Base-by-base conservation (phyloP, 805 yeast genomes). In the Saccharomycopsis selenospora region DNA sequence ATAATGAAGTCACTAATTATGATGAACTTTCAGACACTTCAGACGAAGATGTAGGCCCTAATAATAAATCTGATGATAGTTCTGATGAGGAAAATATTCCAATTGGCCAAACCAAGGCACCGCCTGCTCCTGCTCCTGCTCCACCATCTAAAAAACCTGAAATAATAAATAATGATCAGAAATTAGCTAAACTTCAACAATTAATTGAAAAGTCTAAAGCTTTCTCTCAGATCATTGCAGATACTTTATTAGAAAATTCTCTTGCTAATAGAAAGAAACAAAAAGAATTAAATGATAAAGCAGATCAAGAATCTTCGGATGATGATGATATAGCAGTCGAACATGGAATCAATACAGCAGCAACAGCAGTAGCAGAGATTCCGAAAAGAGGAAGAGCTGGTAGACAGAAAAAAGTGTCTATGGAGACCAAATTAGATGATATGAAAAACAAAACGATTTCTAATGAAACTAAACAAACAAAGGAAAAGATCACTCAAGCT, bases 151-250 rank as follows among this genome's bases (percentile, higher is more conserved):
- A n/a, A n/a, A n/a, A n/a, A n/a, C n/a, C n/a, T n/a, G n/a, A n/a
- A n/a, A n/a, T n/a, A n/a, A n/a, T n/a, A n/a, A n/a, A n/a, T n/a
- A n/a, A n/a, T n/a, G n/a, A n/a, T 33, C 18, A 69, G 41, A 86
- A 87, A 58, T 66, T 88, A 40, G 73, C 75, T 47, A 73, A 87
- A 47, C 67, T 91, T 47, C 76, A 85, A 50, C 80, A 78, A 30
- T 70, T 91, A 54, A 88, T 91, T n/a, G 83, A 85, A 57, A 82
- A 86, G 59, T 86, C 96, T 14, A 90, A 88, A 60, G 77, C 90
- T 1, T 91, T 87, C 64, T 84, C 97, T 1, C 77, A 82, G 53
- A 87, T 91, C 55, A 85, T 91, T 38, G 80, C 95, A 2, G 90
- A 88, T 45, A 82, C 90, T 8, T 72, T 91, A 40, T 59, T 82